phyloP scores from a whole-genome alignment of 352 stramenopile genomes.

The Phytophthora pisi region DNA sequence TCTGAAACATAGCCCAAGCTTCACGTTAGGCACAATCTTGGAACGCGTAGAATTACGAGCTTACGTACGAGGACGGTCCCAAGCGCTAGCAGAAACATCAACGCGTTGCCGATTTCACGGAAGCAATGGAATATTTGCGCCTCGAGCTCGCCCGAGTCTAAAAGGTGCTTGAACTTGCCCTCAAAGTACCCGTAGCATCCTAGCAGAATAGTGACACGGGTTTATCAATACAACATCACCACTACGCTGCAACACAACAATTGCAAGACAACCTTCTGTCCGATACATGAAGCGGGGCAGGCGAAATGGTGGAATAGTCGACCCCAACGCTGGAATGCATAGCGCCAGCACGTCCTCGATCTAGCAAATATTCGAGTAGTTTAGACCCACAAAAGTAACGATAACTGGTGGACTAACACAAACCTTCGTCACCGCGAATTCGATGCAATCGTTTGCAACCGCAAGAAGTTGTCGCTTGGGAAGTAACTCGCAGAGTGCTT shows the following conservation, averaged over 20 bases:
- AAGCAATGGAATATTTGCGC: constrained; percentile 86
- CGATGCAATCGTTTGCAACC: constrained; percentile 37
- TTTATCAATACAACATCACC: not conserved
- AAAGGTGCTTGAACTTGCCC: constrained; percentile 77
- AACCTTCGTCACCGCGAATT: constrained; percentile 51
- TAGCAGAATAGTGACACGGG: constrained; percentile 6
- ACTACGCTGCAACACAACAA: not conserved
- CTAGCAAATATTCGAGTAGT: constrained; percentile 27
- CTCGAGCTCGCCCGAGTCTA: constrained; percentile 82
- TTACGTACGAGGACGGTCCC: constrained; percentile 41
- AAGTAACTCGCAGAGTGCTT: constrained; percentile 37
- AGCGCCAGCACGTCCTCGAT: constrained; percentile 72
- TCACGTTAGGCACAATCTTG: not conserved
- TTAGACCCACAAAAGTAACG: not conserved
- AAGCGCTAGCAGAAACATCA: constrained; percentile 66
- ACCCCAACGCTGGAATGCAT: constrained; percentile 73
- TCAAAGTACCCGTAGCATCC: constrained; percentile 85
- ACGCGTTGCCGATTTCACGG: constrained; percentile 75
- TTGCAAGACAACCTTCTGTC: constrained; percentile 42
- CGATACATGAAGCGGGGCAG: constrained; percentile 75
- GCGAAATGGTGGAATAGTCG: constrained; percentile 76
- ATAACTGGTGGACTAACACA: not conserved
- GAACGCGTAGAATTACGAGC: not conserved
- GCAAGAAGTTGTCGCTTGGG: constrained; percentile 35
- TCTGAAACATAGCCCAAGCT: constrained; percentile 1